Evolutionary conservation across 495 filamentous ascomycete species (phyloP), one percentile per base, ranked within the genome.

Genomic region (Parathielavia hyrcaniae): DNA sequence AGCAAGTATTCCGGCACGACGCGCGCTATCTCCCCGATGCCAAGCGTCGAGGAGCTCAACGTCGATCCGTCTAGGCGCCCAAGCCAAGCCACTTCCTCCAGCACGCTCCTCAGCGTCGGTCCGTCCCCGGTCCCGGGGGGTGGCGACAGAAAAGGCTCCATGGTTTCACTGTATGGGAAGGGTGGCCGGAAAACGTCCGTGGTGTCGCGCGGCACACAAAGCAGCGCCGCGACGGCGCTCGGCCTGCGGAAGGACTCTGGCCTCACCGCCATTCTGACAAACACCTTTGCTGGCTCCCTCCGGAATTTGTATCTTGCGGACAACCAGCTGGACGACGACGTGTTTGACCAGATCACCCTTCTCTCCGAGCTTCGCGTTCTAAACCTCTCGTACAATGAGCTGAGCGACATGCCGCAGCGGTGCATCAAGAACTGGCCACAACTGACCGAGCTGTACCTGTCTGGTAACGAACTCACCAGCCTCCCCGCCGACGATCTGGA

Each of bases 401-500:
- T 99, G 43, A 91, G 85, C 60, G 93, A 99, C 62, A 84, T 99
- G 69, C 93, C 93, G 1, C 83, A 89, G 43, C 83, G 92, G 26
- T 86, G 91, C 5, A 82, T 99, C 55, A 86, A 85, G 63, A 82
- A 88, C 63, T 96, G 92, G 91, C 82, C 86, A 35, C 81, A 89
- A 54, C 81, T 99, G 11, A 84, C 87, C 7, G 95, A 99, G 65
- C 79, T 99, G 8, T 97, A 96, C 64, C 79, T 99, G 19, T 97
- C 93, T 2, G 95, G 93, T 30, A 99, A 97, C 67, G 91, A 96
- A 63, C 74, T 99, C 45, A 90, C 89, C 1, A 89, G 84, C 19
- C 76, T 99, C 41, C 93, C 93, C 16, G 90, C 91, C 4, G 93
- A 99, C 70, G 93, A 97, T 66, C 78, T 99, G 38, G 93, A 96